These are phyloP conservation scores for Tricholoma bakamatsutake DNA, from an alignment of 768 basidiomycete genomes.

Conservation along the genomic window DNA sequence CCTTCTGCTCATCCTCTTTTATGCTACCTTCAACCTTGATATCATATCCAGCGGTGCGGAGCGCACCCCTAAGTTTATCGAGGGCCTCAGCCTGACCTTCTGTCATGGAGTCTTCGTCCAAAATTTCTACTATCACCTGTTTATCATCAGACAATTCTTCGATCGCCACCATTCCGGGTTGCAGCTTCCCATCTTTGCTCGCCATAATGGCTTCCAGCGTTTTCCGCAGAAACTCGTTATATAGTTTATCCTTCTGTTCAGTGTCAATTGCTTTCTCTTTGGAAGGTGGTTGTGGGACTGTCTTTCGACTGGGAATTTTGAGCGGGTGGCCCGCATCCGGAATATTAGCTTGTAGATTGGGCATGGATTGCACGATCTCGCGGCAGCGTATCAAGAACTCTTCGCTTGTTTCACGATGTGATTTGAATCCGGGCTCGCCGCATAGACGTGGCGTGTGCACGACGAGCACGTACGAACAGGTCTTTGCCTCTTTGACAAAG, in stretches of 20 bases:
- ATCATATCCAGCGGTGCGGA: conserved; percentile 51
- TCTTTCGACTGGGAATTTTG: conserved; percentile 44
- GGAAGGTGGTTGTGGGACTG: conserved; percentile 37
- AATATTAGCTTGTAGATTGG: conserved; percentile 21
- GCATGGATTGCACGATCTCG: conserved; percentile 51
- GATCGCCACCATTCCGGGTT: conserved; percentile 31
- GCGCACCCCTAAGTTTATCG: conserved; percentile 40
- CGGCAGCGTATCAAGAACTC: conserved; percentile 76
- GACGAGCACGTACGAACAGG: conserved; percentile 90
- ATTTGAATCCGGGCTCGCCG: conserved; percentile 87
- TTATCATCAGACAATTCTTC: conserved; percentile 36
- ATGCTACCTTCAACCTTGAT: conserved; percentile 31
- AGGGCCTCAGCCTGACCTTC: conserved; percentile 30
- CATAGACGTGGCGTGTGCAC: conserved; percentile 95
- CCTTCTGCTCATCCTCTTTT: conserved; percentile 26
- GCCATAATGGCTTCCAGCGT: conserved; percentile 32
- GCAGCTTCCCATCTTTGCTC: conserved; percentile 13
- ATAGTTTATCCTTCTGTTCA: conserved; percentile 16
- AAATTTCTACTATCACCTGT: conserved; percentile 36
- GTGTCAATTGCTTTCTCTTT: conserved; percentile 8
- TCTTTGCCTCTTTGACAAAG: conserved; percentile 89
- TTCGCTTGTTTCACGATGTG: conserved; percentile 56
- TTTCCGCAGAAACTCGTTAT: conserved; percentile 32
- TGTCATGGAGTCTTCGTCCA: conserved; percentile 39
- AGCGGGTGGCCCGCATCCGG: conserved; percentile 53